Evolutionary conservation across 2,329 filamentous ascomycete species (phyloP).

Genomic region (Scedosporium boydii): DNA sequence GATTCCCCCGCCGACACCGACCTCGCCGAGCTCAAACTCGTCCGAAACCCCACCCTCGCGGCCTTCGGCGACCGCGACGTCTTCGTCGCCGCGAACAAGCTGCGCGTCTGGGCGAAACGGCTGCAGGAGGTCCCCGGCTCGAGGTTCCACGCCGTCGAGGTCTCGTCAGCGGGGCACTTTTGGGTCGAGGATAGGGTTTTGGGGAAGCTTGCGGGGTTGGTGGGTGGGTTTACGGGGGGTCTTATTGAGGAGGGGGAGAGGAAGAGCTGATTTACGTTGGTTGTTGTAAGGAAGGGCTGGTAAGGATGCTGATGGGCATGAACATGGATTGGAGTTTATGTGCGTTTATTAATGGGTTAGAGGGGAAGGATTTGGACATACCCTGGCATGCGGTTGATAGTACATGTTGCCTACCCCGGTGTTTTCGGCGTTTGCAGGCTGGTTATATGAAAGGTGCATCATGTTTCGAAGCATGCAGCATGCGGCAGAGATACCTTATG

Average conservation of each 20-base stretch:
- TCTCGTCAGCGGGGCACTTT: slow-evolving; percentile 50
- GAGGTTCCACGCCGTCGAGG: slow-evolving; percentile 35
- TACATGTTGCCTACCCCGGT: no score
- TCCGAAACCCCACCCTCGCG: slow-evolving; percentile 51
- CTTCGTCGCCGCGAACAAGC: slow-evolving; percentile 58
- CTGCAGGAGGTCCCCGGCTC: slow-evolving; percentile 35
- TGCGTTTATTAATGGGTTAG: no score
- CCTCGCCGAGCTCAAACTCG: slow-evolving; percentile 43
- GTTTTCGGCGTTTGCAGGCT: no score
- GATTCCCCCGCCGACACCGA: slow-evolving; percentile 2
- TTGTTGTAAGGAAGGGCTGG: neutral
- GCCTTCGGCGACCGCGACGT: slow-evolving; percentile 68
- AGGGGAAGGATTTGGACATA: no score
- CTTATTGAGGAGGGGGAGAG: slow-evolving; percentile 9
- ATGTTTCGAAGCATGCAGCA: no score
- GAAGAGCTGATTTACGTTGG: neutral
- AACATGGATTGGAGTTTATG: no score
- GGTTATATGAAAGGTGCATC: no score
- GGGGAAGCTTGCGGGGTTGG: slow-evolving; percentile 20
- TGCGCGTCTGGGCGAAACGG: slow-evolving; percentile 55
- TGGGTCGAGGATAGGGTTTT: slow-evolving; percentile 48
- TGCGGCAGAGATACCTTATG: no score
- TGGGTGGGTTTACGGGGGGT: slow-evolving; percentile 16
- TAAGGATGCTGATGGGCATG: no score
- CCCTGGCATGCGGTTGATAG: no score